A percentile compares a stretch with the other conserved stretches of the same genome.
Evolutionary conservation across 2,329 filamentous ascomycete genomes (phyloP).

Genomic region (Ascochyta clinopodiicola): DNA sequence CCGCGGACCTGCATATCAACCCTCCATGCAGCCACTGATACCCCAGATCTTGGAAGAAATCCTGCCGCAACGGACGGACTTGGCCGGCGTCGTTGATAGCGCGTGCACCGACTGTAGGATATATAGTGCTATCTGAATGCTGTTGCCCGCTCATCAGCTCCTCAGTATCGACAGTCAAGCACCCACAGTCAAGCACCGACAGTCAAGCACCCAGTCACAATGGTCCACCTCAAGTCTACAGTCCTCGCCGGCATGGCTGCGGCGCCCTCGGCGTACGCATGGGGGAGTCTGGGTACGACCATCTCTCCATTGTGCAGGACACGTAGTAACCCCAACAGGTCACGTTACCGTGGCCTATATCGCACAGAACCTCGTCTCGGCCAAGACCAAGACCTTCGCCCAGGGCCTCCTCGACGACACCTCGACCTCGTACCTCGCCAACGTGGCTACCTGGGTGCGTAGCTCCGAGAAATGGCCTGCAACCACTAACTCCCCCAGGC

Average conservation of each 20-base stretch:
- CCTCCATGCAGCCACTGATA: constrained; percentile 18
- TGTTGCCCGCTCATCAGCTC: neutral
- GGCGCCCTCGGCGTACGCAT: constrained; percentile 48
- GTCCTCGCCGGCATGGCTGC: constrained; percentile 35
- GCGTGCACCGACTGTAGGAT: constrained; percentile 8
- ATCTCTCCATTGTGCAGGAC: no score
- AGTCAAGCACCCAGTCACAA: constrained; percentile 9
- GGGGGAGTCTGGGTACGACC: constrained; percentile 47
- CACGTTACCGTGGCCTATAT: constrained; percentile 63
- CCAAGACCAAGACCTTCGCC: constrained; percentile 54
- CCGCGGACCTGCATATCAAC: constrained; percentile 25
- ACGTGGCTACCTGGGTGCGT: constrained; percentile 58
- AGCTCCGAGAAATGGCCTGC: neutral
- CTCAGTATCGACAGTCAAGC: neutral
- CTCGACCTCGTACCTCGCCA: constrained; percentile 56
- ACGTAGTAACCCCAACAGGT: constrained; percentile 47
- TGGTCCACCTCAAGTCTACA: constrained; percentile 32
- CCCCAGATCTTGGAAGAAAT: constrained; percentile 19
- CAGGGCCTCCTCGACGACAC: constrained; percentile 53
- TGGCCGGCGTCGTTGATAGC: constrained; percentile 33
- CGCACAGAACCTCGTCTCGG: constrained; percentile 57
- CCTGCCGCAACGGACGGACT: constrained; percentile 36
- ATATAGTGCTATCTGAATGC: constrained; percentile 6
- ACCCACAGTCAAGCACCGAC: no score
- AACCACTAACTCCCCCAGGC: constrained; percentile 35